phyloP scores from a whole-genome alignment of 1,284 basidiomycete species.

The Caloboletus firmus region DNA sequence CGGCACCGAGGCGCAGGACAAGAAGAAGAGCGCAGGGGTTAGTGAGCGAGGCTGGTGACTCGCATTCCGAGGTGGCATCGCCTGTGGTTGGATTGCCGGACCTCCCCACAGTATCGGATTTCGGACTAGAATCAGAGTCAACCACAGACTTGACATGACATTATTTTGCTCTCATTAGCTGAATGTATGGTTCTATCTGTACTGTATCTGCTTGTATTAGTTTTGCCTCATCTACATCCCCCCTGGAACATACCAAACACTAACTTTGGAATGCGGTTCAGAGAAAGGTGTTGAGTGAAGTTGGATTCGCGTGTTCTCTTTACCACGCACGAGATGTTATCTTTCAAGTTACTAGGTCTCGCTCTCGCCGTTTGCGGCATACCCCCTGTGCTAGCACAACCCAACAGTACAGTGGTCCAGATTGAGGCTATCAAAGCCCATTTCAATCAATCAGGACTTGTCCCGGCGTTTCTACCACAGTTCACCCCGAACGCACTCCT shows the following conservation, averaged over 20 bases:
- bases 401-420: conserved; percentile 38
- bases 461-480: conserved; percentile 54
- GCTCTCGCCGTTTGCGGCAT: conserved; percentile 37
- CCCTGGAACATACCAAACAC: conserved; percentile 20
- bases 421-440: conserved; percentile 60
- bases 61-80: conserved; percentile 31
- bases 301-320: not conserved
- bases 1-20: conserved; percentile 27
- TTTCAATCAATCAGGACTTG: conserved; percentile 56
- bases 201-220: conserved; percentile 34
- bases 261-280: conserved; percentile 18
- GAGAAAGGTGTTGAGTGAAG: not conserved
- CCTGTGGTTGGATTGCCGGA: conserved; percentile 42
- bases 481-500: conserved; percentile 61
- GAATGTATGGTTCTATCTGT: conserved; percentile 33
- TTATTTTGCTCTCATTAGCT: conserved; percentile 23
- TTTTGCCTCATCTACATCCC: conserved; percentile 20
- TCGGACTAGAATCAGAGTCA: conserved; percentile 29
- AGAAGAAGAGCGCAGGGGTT: conserved; percentile 30
- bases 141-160: conserved; percentile 27
- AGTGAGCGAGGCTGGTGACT: conserved; percentile 31
- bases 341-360: conserved; percentile 29
- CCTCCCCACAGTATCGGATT: conserved; percentile 36
- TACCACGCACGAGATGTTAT: conserved; percentile 16
- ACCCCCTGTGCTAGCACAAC: conserved; percentile 45